Evolutionary conservation across 140 eudicot species (phyloP), one percentile per base, ranked within the genome.

Genomic region (Flaveria floridana): DNA sequence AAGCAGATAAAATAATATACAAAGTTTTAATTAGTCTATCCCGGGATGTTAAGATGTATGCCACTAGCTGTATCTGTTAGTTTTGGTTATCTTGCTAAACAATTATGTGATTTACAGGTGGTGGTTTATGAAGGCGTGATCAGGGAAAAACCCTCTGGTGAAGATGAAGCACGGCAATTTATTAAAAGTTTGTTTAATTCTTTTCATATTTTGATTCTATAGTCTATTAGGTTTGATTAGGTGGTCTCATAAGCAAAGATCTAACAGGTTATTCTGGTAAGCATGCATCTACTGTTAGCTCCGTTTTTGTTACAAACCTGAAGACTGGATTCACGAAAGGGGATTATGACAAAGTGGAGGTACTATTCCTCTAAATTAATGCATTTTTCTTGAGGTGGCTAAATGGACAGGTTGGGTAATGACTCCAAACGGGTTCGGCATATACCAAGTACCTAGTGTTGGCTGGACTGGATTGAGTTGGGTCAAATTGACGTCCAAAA

Each of bases 321-420:
- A 83, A 64, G 63, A 84, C 95, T 42, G 96, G 95, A 61, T 71
- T 76, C 76, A 71, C 87, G 55, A 92, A 82, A 85, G 95, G 87
- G 61, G 98, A 83, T 50, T 89, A 85, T 78, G 98, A 92, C 82
- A 86, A 82, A 84, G 98, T 86, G 41, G 95, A 92, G 98, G 98
- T 92, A 87, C 59, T 64, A 52, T 78, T 59, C 48, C 1, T 39
- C 62, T 42, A 47, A 59, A 2, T 7, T 72, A 51, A 71, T 20
- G 65, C 12, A 21, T 23, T 0, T 70, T 47, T 39, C 3, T 21
- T 46, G 41, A 68, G 13, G 13, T 68, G 12, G 56, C 28, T 4
- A 4, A 68, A 42, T 13, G 2, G 39, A 9, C 10, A 34, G 18
- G 71, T 18, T 20, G 56, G 34, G 72, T 68, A 41, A 65, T 16